Evolutionary conservation across 1,284 basidiomycete genomes (phyloP).

Genomic region (Marasmius sp.): DNA sequence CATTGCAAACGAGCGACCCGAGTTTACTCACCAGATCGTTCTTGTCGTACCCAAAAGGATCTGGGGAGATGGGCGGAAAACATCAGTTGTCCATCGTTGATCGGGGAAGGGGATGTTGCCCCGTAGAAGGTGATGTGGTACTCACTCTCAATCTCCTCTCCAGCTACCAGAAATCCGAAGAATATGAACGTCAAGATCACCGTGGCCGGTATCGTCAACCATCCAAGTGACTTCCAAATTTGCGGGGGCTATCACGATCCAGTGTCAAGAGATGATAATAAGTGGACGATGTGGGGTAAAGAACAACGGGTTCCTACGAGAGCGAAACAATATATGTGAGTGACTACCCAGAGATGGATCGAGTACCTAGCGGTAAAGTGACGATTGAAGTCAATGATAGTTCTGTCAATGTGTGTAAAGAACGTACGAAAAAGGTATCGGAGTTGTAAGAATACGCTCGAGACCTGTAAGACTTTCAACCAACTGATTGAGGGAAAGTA

Average conservation of each 20-base stretch:
- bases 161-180: conserved; percentile 69
- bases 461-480: conserved; percentile 70
- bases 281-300: background rate
- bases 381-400: background rate
- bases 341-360: conserved; percentile 65
- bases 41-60: conserved; percentile 54
- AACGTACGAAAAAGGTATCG: conserved; percentile 74
- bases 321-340: conserved; percentile 54
- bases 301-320: conserved; percentile 38
- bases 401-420: too few relatives aligned
- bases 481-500: conserved; percentile 53
- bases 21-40: conserved; percentile 56
- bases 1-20: background rate
- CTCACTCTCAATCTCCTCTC: conserved; percentile 72
- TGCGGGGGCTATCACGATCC: conserved; percentile 58
- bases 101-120: conserved; percentile 3
- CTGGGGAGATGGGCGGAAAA: conserved; percentile 13
- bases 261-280: too few relatives aligned
- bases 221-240: conserved; percentile 57
- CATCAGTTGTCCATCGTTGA: conserved; percentile 53
- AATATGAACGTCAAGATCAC: conserved; percentile 58
- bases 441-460: conserved; percentile 77
- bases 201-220: conserved; percentile 68
- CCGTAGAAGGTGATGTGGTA: background rate
- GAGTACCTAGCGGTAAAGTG: conserved; percentile 45